A percentile compares a stretch with the other conserved stretches of the same genome.
Evolutionary conservation across 257 asterid species (phyloP).

Genomic region (Agastache rugosa): DNA sequence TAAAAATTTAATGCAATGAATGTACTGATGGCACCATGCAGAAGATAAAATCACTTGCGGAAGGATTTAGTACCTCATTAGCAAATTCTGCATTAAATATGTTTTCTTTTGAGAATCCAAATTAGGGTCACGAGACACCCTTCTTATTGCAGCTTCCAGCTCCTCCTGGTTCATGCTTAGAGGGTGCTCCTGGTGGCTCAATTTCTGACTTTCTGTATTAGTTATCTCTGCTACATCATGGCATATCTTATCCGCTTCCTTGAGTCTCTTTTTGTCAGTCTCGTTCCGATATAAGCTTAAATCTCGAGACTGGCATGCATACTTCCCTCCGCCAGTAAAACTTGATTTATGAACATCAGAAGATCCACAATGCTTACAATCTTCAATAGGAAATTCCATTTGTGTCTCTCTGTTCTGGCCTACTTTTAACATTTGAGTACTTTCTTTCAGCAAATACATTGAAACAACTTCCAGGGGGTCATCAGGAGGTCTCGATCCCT

Average conservation of each 20-base stretch:
- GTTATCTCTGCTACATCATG: slow-evolving; percentile 38
- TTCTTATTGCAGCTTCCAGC: slow-evolving; percentile 70
- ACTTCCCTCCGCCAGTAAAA: slow-evolving; percentile 39
- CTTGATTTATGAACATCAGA: slow-evolving; percentile 39
- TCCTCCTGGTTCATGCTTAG: slow-evolving; percentile 63
- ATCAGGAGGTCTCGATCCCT: slow-evolving; percentile 46
- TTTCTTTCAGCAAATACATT: slow-evolving; percentile 56
- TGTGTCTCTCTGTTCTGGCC: slow-evolving; percentile 31
- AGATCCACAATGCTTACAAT: slow-evolving; percentile 40
- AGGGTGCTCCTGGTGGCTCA: slow-evolving; percentile 53
- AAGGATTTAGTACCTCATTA: slow-evolving; percentile 60
- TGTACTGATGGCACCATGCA: too few species aligned
- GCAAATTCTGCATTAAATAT: slow-evolving; percentile 67
- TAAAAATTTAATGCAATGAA: too few species aligned
- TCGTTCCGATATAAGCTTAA: slow-evolving; percentile 38
- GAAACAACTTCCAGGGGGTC: slow-evolving; percentile 73
- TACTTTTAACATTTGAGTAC: slow-evolving; percentile 35
- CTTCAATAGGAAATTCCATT: slow-evolving; percentile 33
- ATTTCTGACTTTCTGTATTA: slow-evolving; percentile 30
- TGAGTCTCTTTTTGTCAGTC: slow-evolving; percentile 48
- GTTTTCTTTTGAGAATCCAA: slow-evolving; percentile 67
- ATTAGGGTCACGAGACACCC: slow-evolving; percentile 74
- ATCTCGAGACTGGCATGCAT: slow-evolving; percentile 37
- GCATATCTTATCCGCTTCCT: slow-evolving; percentile 39
- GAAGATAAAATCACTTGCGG: neutral